Evolutionary conservation across 192 early-diverging fungal species (phyloP).

Genomic region (Coemansia nantahalensis): DNA sequence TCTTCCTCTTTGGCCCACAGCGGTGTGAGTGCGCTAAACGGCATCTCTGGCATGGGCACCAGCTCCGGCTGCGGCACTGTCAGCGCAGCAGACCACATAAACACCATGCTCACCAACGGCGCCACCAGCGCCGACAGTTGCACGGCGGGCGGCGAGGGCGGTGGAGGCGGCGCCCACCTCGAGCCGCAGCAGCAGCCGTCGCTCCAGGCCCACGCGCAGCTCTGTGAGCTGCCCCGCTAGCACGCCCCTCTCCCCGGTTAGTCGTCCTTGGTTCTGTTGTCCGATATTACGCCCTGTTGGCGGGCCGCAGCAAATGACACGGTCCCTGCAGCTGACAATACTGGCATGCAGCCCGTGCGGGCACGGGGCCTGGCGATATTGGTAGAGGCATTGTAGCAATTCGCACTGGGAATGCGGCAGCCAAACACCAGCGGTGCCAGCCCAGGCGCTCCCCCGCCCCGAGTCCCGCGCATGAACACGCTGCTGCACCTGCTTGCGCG

Average conservation of each 20-base stretch:
- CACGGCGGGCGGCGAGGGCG: slow-evolving; percentile 6
- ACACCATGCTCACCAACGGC: slow-evolving; percentile 16
- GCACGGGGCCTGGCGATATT: too few relatives aligned
- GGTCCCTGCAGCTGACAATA: too few relatives aligned
- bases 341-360: too few relatives aligned
- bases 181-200: slow-evolving; percentile 23
- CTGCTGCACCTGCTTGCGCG: too few relatives aligned
- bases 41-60: slow-evolving; percentile 26
- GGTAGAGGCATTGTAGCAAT: too few relatives aligned
- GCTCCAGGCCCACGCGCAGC: slow-evolving; percentile 27
- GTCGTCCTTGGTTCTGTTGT: slow-evolving; percentile 10
- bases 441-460: too few relatives aligned
- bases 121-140: slow-evolving; percentile 14
- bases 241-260: not conserved
- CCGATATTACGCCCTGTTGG: too few relatives aligned
- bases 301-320: too few relatives aligned
- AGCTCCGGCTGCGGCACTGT: slow-evolving; percentile 6
- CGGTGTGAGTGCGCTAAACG: slow-evolving; percentile 18
- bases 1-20: slow-evolving; percentile 31
- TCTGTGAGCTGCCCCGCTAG: slow-evolving; percentile 49
- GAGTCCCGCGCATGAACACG: too few relatives aligned
- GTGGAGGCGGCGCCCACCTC: slow-evolving; percentile 16
- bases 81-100: slow-evolving; percentile 7
- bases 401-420: too few relatives aligned
- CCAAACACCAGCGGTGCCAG: too few relatives aligned